Evolutionary conservation across 2,329 filamentous ascomycete species (phyloP), one percentile per base, ranked within the genome.

Genomic region (Ceratocystis papillata): DNA sequence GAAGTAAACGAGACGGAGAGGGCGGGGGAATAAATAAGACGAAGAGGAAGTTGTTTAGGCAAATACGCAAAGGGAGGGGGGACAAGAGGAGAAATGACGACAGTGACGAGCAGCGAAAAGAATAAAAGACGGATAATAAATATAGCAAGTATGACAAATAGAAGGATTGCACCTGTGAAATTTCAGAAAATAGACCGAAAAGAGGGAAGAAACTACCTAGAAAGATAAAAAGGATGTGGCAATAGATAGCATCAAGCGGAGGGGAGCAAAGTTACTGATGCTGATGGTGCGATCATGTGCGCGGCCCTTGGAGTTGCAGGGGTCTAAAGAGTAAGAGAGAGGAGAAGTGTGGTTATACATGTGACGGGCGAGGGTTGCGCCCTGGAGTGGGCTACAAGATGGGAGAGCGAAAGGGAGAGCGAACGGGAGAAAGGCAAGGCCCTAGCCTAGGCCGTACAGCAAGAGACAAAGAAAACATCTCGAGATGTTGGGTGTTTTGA

Each of bases 211-310:
- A 50, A 33, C 15, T n/a, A 33, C 22, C 2, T 8, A 17, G 22
- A 4, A 57, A 17, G 53, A 41, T 1, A 41, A 15, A 12, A 17
- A 57, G 53, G 53, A 57, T 33, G 53, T 57, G 53, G 53, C 53
- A 57, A 57, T 33, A 7, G 53, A 33, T n/a, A 7, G 53, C 30
- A 8, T 57, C n/a, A 17, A 57, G 15, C 3, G 22, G 15, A 57
- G 28, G 25, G 10, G n/a, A 57, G 28, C 22, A 57, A 57, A 33
- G 53, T 22, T 30, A 30, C 53, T 33, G 53, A 57, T 57, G 25
- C 53, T 33, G 53, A 57, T 57, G 25, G 53, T 28, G 25, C 53
- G 53, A 57, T 57, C 53, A 57, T 57, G 53, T 15, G 15, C 30
- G 53, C 3, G 25, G 46, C n/a, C n/a, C n/a, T 50, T 50, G 46